Evolutionary conservation across 2,329 filamentous ascomycete species (phyloP).

Genomic region (Alternaria conjuncta): DNA sequence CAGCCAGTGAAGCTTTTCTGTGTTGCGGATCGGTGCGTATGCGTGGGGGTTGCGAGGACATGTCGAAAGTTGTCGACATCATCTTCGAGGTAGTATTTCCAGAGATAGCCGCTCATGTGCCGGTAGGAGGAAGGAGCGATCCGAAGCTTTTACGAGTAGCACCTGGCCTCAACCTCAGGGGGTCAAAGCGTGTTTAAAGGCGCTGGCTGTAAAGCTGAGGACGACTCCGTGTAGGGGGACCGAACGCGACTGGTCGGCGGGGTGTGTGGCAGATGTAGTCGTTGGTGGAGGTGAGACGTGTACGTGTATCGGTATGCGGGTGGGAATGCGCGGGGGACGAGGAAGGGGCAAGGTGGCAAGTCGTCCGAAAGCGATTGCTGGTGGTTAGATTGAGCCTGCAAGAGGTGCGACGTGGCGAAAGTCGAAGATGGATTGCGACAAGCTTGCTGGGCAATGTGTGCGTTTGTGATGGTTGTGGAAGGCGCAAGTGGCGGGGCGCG

Average conservation of each 20-base stretch:
- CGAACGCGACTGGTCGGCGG: conserved; percentile 33
- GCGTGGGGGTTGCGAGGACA: conserved; percentile 76
- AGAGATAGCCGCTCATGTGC: conserved; percentile 95
- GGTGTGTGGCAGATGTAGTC: conserved; percentile 21
- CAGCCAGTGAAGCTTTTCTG: conserved; percentile 56
- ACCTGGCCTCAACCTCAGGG: conserved; percentile 88
- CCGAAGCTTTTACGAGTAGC: conserved; percentile 65
- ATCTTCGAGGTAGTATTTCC: conserved; percentile 96
- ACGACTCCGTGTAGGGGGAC: conserved; percentile 44
- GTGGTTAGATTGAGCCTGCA: background rate
- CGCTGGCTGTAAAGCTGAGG: conserved; percentile 58
- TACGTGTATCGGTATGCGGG: background rate
- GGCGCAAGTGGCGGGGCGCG: conserved; percentile 16
- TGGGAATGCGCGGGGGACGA: conserved; percentile 1
- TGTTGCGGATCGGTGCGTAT: conserved; percentile 61
- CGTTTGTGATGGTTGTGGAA: background rate
- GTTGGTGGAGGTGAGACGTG: background rate
- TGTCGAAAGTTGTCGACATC: conserved; percentile 95
- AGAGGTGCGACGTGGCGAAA: background rate
- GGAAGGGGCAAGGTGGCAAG: conserved; percentile 21
- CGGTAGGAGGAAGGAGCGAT: conserved; percentile 43
- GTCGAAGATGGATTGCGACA: background rate
- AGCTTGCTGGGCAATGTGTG: conserved; percentile 1
- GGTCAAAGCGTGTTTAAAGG: conserved; percentile 95
- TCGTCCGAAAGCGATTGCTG: conserved; percentile 5